Conservation (phyloP, 202 grass and related monocot species). For the Carex arenaria region DNA sequence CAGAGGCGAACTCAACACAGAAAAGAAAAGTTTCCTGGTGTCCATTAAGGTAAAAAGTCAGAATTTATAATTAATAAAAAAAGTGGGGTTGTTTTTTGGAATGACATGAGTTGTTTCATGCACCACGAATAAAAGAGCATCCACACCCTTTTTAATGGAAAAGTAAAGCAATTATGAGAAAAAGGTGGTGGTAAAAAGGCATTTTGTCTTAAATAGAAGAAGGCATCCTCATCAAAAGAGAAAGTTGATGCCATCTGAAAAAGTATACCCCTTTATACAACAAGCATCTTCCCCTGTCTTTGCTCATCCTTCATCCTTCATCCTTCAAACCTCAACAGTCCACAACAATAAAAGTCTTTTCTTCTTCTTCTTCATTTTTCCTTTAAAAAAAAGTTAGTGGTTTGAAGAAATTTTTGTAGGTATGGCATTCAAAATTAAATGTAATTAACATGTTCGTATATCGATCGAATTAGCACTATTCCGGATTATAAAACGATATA, state of each 20-base stretch:
- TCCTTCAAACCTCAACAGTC: not conserved
- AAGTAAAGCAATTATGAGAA: slow-evolving; percentile 64
- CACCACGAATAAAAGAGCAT: slow-evolving; percentile 51
- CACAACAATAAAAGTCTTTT: not conserved
- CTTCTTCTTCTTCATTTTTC: no score
- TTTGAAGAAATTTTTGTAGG: no score
- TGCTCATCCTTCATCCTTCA: slow-evolving; percentile 34
- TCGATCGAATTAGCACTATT: no score
- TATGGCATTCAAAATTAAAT: no score
- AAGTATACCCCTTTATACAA: slow-evolving; percentile 36
- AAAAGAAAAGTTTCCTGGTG: not conserved
- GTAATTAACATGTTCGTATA: no score
- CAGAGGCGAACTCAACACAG: not conserved
- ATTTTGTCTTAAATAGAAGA: slow-evolving; percentile 54
- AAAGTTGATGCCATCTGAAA: slow-evolving; percentile 76
- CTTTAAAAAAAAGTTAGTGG: no score
- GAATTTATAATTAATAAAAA: not conserved
- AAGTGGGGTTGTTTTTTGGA: slow-evolving; percentile 34
- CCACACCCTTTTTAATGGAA: slow-evolving; percentile 54
- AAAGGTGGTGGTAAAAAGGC: slow-evolving; percentile 34
- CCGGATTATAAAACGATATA: no score
- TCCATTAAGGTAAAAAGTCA: not conserved
- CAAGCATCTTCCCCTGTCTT: slow-evolving; percentile 29
- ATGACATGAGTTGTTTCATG: slow-evolving; percentile 38
- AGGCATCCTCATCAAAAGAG: slow-evolving; percentile 9